Base-by-base conservation (phyloP, 164 flowering plant species). In the Liriodendron chinense region DNA sequence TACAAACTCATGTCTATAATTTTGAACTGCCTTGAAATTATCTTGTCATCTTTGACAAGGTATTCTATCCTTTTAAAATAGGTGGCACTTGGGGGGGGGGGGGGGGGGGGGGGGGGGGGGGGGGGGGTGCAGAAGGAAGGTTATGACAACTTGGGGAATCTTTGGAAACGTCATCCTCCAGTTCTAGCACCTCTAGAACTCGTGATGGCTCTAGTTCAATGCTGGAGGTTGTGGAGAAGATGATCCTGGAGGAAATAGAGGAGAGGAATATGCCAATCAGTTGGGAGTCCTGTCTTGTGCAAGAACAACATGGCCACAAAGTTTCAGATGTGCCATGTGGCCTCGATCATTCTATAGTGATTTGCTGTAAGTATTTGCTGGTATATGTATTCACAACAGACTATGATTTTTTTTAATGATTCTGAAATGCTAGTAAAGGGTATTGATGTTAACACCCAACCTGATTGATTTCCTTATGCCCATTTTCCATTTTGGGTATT, bases 71-170 rank as follows among this genome's bases (percentile, higher is more conserved):
- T 10, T 16, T 72, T 8, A 28, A 47, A 64, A 76, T 84, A 93
- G 98, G 94, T 90, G 9, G 84, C 96, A 22, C 86, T 94, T 73
- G 99, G 98, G 72, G 87, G 85, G 34, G 94, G 94, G 99, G 99
- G 99, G 97, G 4, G 74, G 89, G 86, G 79, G 99, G 98, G 5
- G 91, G 86, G 75, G 68, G 53, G 7, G 92, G 97, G 99, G 99
- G 99, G 75, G 92, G 92, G 78, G 87, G 85, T 28, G 95, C 96
- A 22, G 94, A 90, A 80, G 96, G 95, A 73, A 89, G 99, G 83
- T 80, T 94, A 76, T 98, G 99, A 13, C 83, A 78, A 68, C 70
- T 89, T 13, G 92, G 93, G n/a, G 65, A 74, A 7, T 23, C 80
- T 16, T 68, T 82, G 50, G 84, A 85, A 10, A 13, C 22, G 7